Percentiles rank a stretch among this genome's conserved stretches.
Evolutionary conservation across 2,329 filamentous ascomycete genomes (phyloP).

Genomic region (Venturia asperata): DNA sequence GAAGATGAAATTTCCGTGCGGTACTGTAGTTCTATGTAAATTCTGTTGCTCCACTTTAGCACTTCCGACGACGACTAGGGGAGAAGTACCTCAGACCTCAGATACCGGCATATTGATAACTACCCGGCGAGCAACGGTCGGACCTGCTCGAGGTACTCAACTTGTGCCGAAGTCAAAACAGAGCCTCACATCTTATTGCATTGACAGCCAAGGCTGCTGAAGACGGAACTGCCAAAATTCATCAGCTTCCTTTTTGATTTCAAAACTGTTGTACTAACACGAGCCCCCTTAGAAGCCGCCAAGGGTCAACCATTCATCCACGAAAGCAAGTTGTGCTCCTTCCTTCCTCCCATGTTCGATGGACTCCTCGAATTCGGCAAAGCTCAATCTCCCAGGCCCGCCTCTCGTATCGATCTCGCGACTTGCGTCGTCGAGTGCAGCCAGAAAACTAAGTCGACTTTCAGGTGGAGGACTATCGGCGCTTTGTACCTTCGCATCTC

Average conservation of each 20-base stretch:
- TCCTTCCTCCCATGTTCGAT: constrained; percentile 61
- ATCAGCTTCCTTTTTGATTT: background rate
- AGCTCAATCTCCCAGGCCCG: constrained; percentile 72
- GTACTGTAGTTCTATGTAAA: too few relatives aligned
- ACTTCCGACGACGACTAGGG: background rate
- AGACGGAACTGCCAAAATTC: background rate
- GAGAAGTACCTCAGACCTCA: too few relatives aligned
- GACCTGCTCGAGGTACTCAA: background rate
- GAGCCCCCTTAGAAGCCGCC: constrained; percentile 45
- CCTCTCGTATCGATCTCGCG: constrained; percentile 61
- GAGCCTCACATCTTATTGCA: background rate
- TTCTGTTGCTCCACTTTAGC: background rate
- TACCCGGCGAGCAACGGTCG: background rate
- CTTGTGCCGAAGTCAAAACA: background rate
- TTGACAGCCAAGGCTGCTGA: background rate
- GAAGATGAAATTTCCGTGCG: too few relatives aligned
- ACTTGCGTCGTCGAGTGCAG: constrained; percentile 41
- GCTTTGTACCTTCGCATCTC: background rate
- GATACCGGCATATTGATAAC: background rate
- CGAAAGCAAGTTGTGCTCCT: constrained; percentile 50
- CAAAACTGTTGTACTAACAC: background rate
- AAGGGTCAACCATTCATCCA: constrained; percentile 85
- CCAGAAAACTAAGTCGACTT: constrained; percentile 22
- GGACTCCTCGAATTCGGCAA: constrained; percentile 69
- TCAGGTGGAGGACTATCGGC: constrained; percentile 3